Base-by-base conservation (phyloP, 2,329 filamentous ascomycete genomes). In the Fonsecaea erecta region DNA sequence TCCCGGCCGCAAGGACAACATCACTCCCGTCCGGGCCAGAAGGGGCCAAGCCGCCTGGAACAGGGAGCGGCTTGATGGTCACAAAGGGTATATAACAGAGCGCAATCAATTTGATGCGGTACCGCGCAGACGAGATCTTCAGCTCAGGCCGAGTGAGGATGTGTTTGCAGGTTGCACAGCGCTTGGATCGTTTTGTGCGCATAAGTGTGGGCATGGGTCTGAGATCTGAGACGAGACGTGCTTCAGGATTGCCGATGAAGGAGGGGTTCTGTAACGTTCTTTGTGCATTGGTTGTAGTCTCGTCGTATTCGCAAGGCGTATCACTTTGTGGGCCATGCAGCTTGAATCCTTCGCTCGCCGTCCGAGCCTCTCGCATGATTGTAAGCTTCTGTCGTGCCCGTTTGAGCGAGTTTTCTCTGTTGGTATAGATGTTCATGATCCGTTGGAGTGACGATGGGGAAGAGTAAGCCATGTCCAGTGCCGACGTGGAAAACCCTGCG, bases 101-200 rank as follows among this genome's bases (percentile, higher is more conserved):
- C 24, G 95, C 96, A 4, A 98, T 88, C 0, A 98, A 85, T 61
- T 92, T 90, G 77, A 99, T 97, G 73, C 94, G 91, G 84, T 95
- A 98, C 32, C 93, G 90, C 6, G 91, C 95, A 59, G 90, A 94
- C 53, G 88, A 87, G 34, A 96, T 89, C 77, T 98, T 99, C 65
- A 89, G 86, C 78, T 99, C 95, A 14, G 94, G 95, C 76, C 96
- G 96, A 67, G 92, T 91, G 71, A 99, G 90, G 75, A 98, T 97
- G 79, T 98, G 94, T 12, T 95, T 90, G 79, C 95, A 99, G 11
- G 89, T 86, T 57, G 92, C 90, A 77, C 95, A 99, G 52, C 95
- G 91, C 80, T 97, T 98, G 21, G 92, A 93, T 40, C 94, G 90
- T 75, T 97, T 97, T 0, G 94, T 96, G 63, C 92, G 89, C 14